Percentiles rank a stretch among this genome's conserved stretches.
Conservation (phyloP, 805 yeast species). For the Yarrowia osloensis region DNA sequence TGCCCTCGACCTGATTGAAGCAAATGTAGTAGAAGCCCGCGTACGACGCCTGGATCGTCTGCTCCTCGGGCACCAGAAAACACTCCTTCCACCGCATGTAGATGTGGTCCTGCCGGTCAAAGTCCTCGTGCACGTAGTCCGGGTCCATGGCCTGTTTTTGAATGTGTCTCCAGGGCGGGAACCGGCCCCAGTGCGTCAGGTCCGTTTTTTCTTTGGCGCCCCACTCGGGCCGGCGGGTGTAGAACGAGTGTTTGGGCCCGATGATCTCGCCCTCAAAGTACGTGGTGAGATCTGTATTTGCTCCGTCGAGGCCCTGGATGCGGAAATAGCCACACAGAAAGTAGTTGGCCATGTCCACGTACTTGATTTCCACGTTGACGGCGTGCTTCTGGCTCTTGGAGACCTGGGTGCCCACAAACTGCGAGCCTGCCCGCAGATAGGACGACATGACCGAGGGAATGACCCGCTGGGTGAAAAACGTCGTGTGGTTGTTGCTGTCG, state of each 20-base stretch:
- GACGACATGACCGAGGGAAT: slow-evolving; percentile 39
- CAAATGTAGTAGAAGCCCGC: slow-evolving; percentile 92
- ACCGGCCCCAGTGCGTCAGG: slow-evolving; percentile 66
- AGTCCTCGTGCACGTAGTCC: slow-evolving; percentile 40
- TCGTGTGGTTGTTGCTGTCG: slow-evolving; percentile 24
- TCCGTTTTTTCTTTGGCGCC: slow-evolving; percentile 62
- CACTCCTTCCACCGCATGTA: slow-evolving; percentile 97
- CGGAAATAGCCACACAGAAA: slow-evolving; percentile 61
- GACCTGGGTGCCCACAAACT: slow-evolving; percentile 68
- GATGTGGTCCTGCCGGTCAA: slow-evolving; percentile 50
- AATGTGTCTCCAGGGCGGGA: slow-evolving; percentile 49
- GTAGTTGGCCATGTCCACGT: slow-evolving; percentile 62
- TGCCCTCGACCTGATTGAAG: slow-evolving; percentile 74
- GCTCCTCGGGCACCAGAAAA: slow-evolving; percentile 77
- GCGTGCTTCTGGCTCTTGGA: slow-evolving; percentile 66
- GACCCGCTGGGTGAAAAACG: slow-evolving; percentile 6
- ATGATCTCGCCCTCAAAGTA: slow-evolving; percentile 73
- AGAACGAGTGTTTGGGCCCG: slow-evolving; percentile 59
- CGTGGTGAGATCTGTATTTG: slow-evolving; percentile 65
- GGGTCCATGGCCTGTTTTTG: slow-evolving; percentile 38
- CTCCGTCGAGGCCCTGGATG: slow-evolving; percentile 61
- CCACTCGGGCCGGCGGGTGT: slow-evolving; percentile 61
- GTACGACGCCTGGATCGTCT: slow-evolving; percentile 73
- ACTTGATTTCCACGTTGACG: slow-evolving; percentile 67
- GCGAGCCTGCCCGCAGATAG: slow-evolving; percentile 62